A percentile compares a stretch with the other conserved stretches of the same genome.
phyloP scores from a whole-genome alignment of 2,329 filamentous ascomycete genomes.

The Aspergillus sp. region DNA sequence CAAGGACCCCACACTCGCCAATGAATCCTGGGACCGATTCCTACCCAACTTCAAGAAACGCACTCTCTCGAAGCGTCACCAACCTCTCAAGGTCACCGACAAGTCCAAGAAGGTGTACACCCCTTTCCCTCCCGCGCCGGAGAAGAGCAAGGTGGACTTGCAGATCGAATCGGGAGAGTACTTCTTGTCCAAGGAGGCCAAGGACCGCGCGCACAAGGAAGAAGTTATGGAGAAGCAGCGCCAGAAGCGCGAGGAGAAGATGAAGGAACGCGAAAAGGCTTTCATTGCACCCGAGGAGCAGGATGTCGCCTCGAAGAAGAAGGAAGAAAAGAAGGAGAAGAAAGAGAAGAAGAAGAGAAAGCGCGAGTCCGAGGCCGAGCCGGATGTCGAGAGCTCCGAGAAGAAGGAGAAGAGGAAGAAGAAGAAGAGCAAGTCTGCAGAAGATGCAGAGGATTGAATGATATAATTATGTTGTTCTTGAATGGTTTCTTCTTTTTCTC shows the following conservation, averaged over 20 bases:
- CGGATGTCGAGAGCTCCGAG: constrained; percentile 30
- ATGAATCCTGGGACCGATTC: constrained; percentile 93
- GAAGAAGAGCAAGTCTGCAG: constrained; percentile 30
- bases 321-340: constrained; percentile 36
- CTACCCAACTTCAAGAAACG: constrained; percentile 96
- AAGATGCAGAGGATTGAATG: constrained; percentile 19
- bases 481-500: constrained; percentile 5
- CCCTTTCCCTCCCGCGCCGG: constrained; percentile 89
- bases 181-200: constrained; percentile 87
- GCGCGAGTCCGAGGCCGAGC: constrained; percentile 29
- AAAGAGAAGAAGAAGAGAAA: constrained; percentile 41
- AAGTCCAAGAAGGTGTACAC: constrained; percentile 94
- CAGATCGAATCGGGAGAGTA: constrained; percentile 98
- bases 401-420: constrained; percentile 59
- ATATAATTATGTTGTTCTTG: constrained; percentile 7
- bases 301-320: constrained; percentile 45
- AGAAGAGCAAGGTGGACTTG: constrained; percentile 98
- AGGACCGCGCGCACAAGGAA: constrained; percentile 73
- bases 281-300: constrained; percentile 82
- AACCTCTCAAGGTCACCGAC: constrained; percentile 80
- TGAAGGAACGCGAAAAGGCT: constrained; percentile 74
- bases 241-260: constrained; percentile 80
- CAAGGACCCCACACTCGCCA: constrained; percentile 77
- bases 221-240: constrained; percentile 78
- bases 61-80: constrained; percentile 73